Evolutionary conservation across 2,329 filamentous ascomycete genomes (phyloP).

Genomic region (Ceratocystis alfenasii): DNA sequence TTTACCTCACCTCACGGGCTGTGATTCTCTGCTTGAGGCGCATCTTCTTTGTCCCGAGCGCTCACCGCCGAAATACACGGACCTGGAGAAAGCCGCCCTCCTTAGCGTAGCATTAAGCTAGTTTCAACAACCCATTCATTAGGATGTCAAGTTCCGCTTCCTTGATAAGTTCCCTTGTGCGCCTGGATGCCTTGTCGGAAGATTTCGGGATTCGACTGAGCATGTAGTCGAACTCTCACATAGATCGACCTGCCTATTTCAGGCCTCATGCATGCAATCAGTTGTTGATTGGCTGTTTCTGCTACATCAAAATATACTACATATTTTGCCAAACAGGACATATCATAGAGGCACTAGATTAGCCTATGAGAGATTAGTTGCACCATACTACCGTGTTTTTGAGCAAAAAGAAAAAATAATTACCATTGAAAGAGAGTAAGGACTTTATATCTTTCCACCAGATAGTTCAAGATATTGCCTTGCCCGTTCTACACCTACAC

Average conservation of each 20-base stretch:
- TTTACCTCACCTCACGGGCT: background rate
- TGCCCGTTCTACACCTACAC: no score
- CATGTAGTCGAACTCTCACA: background rate
- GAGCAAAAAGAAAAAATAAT: background rate
- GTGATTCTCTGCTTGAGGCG: background rate
- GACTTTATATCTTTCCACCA: background rate
- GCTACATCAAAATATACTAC: background rate
- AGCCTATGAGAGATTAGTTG: background rate
- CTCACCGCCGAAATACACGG: slow-evolving; percentile 3
- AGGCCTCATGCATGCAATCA: background rate
- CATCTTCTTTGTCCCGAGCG: background rate
- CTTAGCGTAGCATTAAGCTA: background rate
- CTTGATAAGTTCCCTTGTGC: background rate
- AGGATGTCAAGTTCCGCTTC: background rate
- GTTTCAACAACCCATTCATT: background rate
- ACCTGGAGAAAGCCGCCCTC: slow-evolving; percentile 1
- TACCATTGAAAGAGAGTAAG: background rate
- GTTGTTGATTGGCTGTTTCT: background rate
- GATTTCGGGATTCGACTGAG: background rate
- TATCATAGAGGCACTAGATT: no score
- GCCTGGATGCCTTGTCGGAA: background rate
- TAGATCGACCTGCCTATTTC: background rate
- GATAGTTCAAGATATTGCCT: no score
- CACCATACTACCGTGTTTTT: background rate
- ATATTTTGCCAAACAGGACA: background rate